Percentiles rank a stretch among this genome's conserved stretches.
phyloP scores from a whole-genome alignment of 345 rosid species.

The Arabidopsis arenosa region DNA sequence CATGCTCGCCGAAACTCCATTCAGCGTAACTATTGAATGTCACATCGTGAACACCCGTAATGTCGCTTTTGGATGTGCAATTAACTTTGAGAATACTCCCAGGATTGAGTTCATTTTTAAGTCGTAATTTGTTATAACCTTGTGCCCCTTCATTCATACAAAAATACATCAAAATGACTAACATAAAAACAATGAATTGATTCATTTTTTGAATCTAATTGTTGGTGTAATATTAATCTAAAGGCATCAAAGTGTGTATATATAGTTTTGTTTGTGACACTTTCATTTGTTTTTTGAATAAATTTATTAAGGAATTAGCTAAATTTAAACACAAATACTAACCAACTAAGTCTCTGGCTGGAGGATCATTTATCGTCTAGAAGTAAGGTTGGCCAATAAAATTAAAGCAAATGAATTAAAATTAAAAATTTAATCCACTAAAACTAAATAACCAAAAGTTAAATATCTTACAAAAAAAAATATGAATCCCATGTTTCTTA shows the following conservation, averaged over 20 bases:
- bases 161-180: neutral
- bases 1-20: neutral
- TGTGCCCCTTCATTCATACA: neutral
- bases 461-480: too few relatives aligned
- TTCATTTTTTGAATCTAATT: conserved; percentile 1
- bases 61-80: conserved; percentile 13
- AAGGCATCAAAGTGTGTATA: neutral
- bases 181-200: neutral
- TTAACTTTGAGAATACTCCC: conserved; percentile 24
- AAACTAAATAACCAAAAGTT: neutral
- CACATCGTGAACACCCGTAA: neutral
- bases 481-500: too few relatives aligned
- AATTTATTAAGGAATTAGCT: neutral
- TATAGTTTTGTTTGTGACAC: neutral
- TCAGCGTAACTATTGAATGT: neutral
- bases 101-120: conserved; percentile 9
- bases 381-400: conserved; percentile 1
- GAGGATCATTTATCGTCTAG: neutral
- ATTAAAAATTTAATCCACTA: neutral
- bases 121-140: neutral
- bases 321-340: neutral
- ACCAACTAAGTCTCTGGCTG: conserved; percentile 1
- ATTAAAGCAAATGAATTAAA: neutral
- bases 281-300: neutral
- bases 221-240: neutral